Evolutionary conservation across 2,329 filamentous ascomycete species (phyloP).

Genomic region (Diplocarpon mali): DNA sequence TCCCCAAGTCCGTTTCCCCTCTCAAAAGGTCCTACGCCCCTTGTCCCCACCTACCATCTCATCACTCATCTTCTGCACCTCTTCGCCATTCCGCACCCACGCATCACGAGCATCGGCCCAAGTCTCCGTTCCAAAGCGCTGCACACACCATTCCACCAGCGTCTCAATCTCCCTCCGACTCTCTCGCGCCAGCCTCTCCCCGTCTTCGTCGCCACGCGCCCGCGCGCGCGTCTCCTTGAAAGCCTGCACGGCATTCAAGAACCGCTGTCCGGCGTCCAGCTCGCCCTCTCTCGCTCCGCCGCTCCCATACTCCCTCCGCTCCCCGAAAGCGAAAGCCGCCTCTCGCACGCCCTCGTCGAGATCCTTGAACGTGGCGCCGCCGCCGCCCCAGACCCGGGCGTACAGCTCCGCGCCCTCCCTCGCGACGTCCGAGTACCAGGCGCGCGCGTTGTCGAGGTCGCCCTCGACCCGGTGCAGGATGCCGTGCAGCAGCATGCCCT

Average conservation of each 20-base stretch:
- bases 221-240: conserved; percentile 2
- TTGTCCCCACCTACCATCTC: conserved; percentile 11
- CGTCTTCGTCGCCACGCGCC: not conserved
- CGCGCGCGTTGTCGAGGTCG: conserved; percentile 36
- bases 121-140: conserved; percentile 33
- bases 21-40: conserved; percentile 10
- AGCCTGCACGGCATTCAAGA: conserved; percentile 30
- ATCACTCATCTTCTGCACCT: conserved; percentile 5
- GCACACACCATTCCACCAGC: conserved; percentile 33
- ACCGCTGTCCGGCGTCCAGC: conserved; percentile 29
- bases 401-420: conserved; percentile 20
- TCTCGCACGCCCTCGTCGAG: not conserved
- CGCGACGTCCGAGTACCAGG: conserved; percentile 37
- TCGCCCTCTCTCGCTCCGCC: conserved; percentile 24
- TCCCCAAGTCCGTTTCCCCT: no score
- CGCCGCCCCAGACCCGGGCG: not conserved
- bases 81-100: conserved; percentile 13
- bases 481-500: conserved; percentile 40
- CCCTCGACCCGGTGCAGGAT: conserved; percentile 41
- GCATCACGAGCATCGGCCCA: conserved; percentile 32
- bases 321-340: not conserved
- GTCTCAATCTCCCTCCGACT: conserved; percentile 31
- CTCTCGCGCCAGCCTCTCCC: conserved; percentile 19
- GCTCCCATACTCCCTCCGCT: conserved; percentile 22
- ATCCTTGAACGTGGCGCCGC: not conserved